Base-by-base conservation (phyloP, 768 basidiomycete species). In the Naematelia encephala region DNA sequence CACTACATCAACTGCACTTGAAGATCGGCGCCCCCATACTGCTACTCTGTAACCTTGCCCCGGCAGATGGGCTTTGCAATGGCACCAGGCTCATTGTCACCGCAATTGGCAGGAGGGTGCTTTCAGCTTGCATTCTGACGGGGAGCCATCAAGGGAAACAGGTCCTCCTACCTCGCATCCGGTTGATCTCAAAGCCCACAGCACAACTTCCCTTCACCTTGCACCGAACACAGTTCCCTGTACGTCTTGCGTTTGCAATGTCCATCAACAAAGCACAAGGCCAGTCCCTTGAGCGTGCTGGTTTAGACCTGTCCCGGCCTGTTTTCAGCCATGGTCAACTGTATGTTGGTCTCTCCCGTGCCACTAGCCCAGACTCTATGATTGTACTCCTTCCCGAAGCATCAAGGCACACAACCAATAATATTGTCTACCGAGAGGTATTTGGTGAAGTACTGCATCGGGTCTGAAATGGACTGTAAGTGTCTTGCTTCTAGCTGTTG, bases 231-330 rank as follows among this genome's bases (percentile, higher is more conserved):
- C 81, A 82, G 66, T 82, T 81, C 57, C 81, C 82, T 28, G 62
- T 82, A 14, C 68, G 72, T 2, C 70, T 82, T 4, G 80, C 79
- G 13, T 83, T 82, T 77, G 80, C 80, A 0, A 77, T 82, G 67
- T 77, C 81, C 0, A 81, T 82, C 65, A 82, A 83, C 71, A 83
- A 82, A 63, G 59, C 80, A 1, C 81, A 82, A 70, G 81, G 82
- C 3, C 82, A 82, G 68, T 82, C 80, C 16, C 74, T 82, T 3
- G 62, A 76, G 47, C 42, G 70, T 68, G 79, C 82, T 51, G 82
- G 81, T 1, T 28, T 82, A 14, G 78, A 82, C 62, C 62, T 82
- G 0, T 63, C 70, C 80, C 5, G 10, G 13, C 50, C 50, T 25
- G 16, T 16, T 27, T 51, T 51, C 26, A 26, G 12, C 50, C 50